phyloP scores from a whole-genome alignment of 768 basidiomycete species.

The Hortiboletus campestris region DNA sequence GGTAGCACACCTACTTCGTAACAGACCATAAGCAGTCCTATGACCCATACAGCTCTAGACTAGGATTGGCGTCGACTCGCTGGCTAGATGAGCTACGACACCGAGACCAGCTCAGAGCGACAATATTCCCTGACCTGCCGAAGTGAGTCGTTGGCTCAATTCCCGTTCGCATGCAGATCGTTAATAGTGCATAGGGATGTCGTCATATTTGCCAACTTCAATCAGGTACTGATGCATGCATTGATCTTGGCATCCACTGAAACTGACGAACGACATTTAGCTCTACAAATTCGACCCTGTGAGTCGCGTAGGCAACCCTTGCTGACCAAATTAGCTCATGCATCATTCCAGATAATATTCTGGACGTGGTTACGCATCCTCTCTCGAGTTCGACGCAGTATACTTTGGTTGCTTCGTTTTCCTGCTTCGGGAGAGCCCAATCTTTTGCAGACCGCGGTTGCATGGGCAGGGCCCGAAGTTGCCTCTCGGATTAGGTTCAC shows the following conservation, averaged over 20 bases:
- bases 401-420: slow-evolving; percentile 55
- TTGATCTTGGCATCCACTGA: neutral
- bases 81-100: slow-evolving; percentile 42
- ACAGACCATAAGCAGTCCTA: slow-evolving; percentile 51
- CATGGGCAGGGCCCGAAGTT: slow-evolving; percentile 47
- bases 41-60: slow-evolving; percentile 15
- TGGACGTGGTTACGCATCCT: slow-evolving; percentile 50
- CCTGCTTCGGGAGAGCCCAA: slow-evolving; percentile 47
- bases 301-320: slow-evolving; percentile 4
- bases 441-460: slow-evolving; percentile 38
- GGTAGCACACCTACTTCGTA: slow-evolving; percentile 47
- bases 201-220: slow-evolving; percentile 53
- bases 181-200: slow-evolving; percentile 31
- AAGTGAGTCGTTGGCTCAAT: slow-evolving; percentile 28
- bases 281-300: slow-evolving; percentile 49
- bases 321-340: neutral
- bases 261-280: slow-evolving; percentile 22
- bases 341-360: slow-evolving; percentile 37
- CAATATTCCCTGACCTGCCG: slow-evolving; percentile 44
- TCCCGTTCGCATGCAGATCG: neutral
- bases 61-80: slow-evolving; percentile 17
- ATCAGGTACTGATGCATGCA: slow-evolving; percentile 39
- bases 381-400: slow-evolving; percentile 40
- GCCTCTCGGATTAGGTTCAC: slow-evolving; percentile 47
- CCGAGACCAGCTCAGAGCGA: slow-evolving; percentile 36